These are phyloP conservation scores for Fusarium nygamai DNA, from an alignment of 2,329 filamentous ascomycete species.

Conservation along the genomic window DNA sequence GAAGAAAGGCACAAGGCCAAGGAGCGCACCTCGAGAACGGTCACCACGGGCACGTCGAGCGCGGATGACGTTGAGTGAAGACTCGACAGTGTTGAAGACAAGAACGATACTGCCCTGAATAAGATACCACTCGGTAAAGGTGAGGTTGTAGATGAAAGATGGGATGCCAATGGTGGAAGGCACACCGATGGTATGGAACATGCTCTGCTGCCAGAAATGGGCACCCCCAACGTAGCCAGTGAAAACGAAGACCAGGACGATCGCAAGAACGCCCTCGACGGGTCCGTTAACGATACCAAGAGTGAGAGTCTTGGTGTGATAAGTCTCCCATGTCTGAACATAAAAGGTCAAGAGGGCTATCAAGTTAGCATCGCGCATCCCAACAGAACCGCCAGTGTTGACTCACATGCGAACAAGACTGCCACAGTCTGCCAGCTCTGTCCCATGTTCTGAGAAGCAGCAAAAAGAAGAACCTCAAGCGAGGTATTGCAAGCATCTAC, in stretches of 20 bases:
- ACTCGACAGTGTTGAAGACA: constrained; percentile 84
- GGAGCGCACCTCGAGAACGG: constrained; percentile 76
- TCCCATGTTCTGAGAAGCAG: constrained; percentile 90
- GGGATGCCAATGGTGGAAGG: constrained; percentile 73
- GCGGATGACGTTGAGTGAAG: constrained; percentile 84
- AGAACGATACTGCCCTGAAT: constrained; percentile 84
- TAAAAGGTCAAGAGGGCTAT: constrained; percentile 95
- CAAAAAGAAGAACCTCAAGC: constrained; percentile 93
- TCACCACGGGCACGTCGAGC: constrained; percentile 80
- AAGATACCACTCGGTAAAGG: constrained; percentile 94
- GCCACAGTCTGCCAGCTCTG: constrained; percentile 91
- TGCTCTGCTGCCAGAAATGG: constrained; percentile 90
- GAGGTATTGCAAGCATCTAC: constrained; percentile 97
- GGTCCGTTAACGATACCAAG: constrained; percentile 93
- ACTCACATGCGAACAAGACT: constrained; percentile 81
- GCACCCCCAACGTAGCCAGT: constrained; percentile 88
- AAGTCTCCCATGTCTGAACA: constrained; percentile 99
- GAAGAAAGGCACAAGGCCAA: constrained; percentile 86
- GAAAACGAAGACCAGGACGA: constrained; percentile 82
- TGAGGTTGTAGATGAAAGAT: constrained; percentile 75
- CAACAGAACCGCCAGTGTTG: not conserved
- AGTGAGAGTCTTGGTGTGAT: constrained; percentile 95
- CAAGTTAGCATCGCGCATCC: constrained; percentile 8
- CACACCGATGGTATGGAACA: constrained; percentile 78
- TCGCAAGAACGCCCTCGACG: constrained; percentile 90